These are phyloP conservation scores for Lachnellula arida DNA, from an alignment of 2,329 filamentous ascomycete genomes.

Conservation along the genomic window DNA sequence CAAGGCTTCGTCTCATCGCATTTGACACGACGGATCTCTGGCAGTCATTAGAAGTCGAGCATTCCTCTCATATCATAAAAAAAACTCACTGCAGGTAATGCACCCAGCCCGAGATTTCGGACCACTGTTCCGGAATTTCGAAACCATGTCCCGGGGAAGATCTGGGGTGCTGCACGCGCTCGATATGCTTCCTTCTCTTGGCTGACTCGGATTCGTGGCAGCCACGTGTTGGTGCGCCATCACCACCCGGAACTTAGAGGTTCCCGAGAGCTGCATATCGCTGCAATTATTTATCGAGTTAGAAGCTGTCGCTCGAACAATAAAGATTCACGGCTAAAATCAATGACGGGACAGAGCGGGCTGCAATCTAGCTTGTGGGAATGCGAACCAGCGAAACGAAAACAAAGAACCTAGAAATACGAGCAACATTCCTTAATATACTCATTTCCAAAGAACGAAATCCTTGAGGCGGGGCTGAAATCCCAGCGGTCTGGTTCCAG, in stretches of 20 bases:
- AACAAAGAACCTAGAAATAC: too few species aligned
- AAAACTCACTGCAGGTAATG: slow-evolving; percentile 12
- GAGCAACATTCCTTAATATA: too few species aligned
- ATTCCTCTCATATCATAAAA: not conserved
- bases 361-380: too few species aligned
- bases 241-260: not conserved
- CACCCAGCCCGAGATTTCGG: slow-evolving; percentile 8
- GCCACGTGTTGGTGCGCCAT: too few species aligned
- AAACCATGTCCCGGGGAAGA: slow-evolving; percentile 6
- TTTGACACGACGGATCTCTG: slow-evolving; percentile 17
- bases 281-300: not conserved
- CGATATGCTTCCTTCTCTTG: not conserved
- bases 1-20: slow-evolving; percentile 20
- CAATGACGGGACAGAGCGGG: too few species aligned
- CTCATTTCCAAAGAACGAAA: too few species aligned
- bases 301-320: too few species aligned
- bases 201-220: not conserved
- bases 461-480: too few species aligned
- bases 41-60: not conserved
- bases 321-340: too few species aligned
- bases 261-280: not conserved
- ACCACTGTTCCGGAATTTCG: not conserved
- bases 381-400: too few species aligned
- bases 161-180: not conserved
- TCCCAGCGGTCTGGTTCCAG: too few species aligned